Percentiles rank a stretch among this genome's conserved stretches.
Evolutionary conservation across 805 yeast genomes (phyloP).

Genomic region (Lipomyces oligophaga): DNA sequence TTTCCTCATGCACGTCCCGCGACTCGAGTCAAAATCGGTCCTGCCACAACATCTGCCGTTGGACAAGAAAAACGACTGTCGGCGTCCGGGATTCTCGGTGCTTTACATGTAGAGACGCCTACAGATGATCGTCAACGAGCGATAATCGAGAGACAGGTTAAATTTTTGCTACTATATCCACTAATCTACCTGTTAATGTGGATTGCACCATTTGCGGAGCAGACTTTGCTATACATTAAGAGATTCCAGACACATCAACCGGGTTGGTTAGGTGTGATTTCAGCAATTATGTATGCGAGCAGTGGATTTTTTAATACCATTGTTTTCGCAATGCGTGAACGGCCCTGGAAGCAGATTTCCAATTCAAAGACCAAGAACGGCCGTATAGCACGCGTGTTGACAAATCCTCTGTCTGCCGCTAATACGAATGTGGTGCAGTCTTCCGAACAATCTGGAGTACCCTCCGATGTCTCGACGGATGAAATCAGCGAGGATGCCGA

Average conservation of each 20-base stretch:
- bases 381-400: too few relatives aligned
- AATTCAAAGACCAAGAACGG: not conserved
- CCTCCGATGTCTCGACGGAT: too few relatives aligned
- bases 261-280: constrained; percentile 60
- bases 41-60: not conserved
- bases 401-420: too few relatives aligned
- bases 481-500: too few relatives aligned
- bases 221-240: constrained; percentile 52
- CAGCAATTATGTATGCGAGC: constrained; percentile 77
- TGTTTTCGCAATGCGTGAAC: constrained; percentile 73
- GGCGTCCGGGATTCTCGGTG: not conserved
- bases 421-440: too few relatives aligned
- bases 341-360: constrained; percentile 54
- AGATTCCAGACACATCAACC: constrained; percentile 50
- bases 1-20: constrained; percentile 1
- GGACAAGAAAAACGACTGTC: too few relatives aligned
- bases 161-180: constrained; percentile 78
- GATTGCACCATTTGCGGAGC: constrained; percentile 72
- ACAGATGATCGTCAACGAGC: constrained; percentile 41
- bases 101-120: not conserved
- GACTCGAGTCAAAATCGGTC: not conserved
- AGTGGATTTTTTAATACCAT: constrained; percentile 72
- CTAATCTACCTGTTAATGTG: constrained; percentile 74
- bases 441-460: too few relatives aligned
- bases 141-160: constrained; percentile 71